Evolutionary conservation across 192 early-diverging fungal genomes (phyloP).

Genomic region (Entomortierella chlamydospora): DNA sequence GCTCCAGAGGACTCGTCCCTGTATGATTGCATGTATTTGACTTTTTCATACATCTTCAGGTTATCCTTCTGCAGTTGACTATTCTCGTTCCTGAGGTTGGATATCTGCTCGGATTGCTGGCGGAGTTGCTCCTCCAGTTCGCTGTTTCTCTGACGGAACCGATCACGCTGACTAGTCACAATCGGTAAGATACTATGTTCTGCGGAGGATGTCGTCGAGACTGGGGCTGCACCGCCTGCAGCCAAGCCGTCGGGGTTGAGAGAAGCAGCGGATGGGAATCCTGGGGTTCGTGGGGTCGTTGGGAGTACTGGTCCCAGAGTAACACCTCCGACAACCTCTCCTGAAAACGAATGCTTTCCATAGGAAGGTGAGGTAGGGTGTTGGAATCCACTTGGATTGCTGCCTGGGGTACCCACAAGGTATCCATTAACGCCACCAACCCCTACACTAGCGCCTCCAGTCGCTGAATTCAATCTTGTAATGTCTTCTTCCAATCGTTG

Average conservation of each 20-base stretch:
- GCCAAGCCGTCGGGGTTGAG: constrained; percentile 19
- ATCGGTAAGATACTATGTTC: constrained; percentile 80
- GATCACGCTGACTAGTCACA: constrained; percentile 87
- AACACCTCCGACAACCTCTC: constrained; percentile 48
- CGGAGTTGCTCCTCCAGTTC: constrained; percentile 84
- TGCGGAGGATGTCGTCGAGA: constrained; percentile 15
- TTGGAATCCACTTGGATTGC: constrained; percentile 10
- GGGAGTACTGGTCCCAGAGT: constrained; percentile 33
- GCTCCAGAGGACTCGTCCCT: constrained; percentile 28
- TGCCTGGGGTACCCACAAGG: constrained; percentile 16
- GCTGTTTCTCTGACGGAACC: constrained; percentile 88
- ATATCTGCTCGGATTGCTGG: constrained; percentile 55
- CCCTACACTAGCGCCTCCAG: background rate
- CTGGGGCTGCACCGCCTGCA: background rate
- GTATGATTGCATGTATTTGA: constrained; percentile 88
- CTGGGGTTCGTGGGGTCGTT: constrained; percentile 24
- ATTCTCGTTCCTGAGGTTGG: constrained; percentile 72
- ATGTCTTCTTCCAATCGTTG: constrained; percentile 69
- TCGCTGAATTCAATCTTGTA: constrained; percentile 53
- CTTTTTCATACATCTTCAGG: constrained; percentile 89
- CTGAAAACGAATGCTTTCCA: constrained; percentile 28
- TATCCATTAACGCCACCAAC: constrained; percentile 23
- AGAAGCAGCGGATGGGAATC: constrained; percentile 26
- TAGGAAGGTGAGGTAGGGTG: constrained; percentile 41
- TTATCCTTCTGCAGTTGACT: constrained; percentile 85